Evolutionary conservation across 345 rosid genomes (phyloP).

Genomic region (Psidium friedrichsthalianum): DNA sequence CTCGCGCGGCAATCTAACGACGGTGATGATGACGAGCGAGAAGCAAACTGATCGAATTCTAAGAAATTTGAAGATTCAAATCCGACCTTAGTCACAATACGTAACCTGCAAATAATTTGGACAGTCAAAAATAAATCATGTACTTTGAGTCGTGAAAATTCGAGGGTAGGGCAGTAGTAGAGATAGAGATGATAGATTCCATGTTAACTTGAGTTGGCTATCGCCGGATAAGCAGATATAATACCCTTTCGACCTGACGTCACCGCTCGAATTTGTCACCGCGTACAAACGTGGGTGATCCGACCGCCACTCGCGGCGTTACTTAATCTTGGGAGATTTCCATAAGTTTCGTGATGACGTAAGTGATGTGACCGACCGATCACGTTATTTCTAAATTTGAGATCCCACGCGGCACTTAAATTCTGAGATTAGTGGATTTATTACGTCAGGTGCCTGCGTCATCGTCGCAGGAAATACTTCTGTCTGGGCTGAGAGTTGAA

Average conservation of each 20-base stretch:
- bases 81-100: too few species aligned
- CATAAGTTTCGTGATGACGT: rapidly evolving
- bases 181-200: too few species aligned
- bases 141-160: too few species aligned
- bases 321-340: too few species aligned
- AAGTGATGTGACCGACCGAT: background rate
- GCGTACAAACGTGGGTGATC: too few species aligned
- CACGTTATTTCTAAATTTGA: background rate
- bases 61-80: background rate
- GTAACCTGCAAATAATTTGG: background rate
- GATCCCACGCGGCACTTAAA: background rate
- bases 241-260: too few species aligned
- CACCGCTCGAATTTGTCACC: too few species aligned
- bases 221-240: too few species aligned
- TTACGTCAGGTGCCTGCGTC: background rate
- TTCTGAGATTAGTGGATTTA: background rate
- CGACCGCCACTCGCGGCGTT: too few species aligned
- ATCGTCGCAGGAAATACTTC: background rate
- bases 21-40: background rate
- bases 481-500: background rate
- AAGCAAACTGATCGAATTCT: background rate
- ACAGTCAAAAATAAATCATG: background rate
- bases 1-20: background rate
- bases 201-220: too few species aligned
- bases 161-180: too few species aligned